Evolutionary conservation across 352 stramenopile genomes (phyloP), one percentile per base, ranked within the genome.

Genomic region (Phytophthora podocarpi): DNA sequence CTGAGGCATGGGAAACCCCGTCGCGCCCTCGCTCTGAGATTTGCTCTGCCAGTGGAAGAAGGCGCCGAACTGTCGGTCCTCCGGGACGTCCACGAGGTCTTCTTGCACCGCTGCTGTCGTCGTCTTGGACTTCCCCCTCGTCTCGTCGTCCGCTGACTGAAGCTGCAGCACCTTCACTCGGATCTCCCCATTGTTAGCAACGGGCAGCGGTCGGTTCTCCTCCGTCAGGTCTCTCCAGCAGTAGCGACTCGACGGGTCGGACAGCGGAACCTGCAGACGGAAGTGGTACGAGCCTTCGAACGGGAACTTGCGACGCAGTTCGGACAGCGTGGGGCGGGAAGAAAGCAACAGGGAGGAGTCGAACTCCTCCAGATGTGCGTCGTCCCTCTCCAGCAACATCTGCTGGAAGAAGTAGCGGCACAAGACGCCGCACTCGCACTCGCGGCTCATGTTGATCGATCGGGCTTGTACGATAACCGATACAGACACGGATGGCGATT

Each of bases 331-430:
- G 8, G 85, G 82, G 18, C 69, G 59, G 12, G 66, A 55, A 1
- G 82, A 91, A n/a, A 96, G 72, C 53, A 95, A 50, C 16, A 94
- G 40, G 11, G 80, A 82, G 1, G 82, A 92, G 43, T 67, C 72
- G 41, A 74, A 74, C 36, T 80, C 72, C 45, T 88, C 78, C n/a
- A 76, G 56, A 11, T 42, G 65, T 11, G 51, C 32, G 30, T 61
- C 58, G 18, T 76, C 70, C 5, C 69, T 75, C 51, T 93, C 84
- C 12, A 73, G 72, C 66, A 87, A 60, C 70, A 81, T 90, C 40
- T 81, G 62, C 68, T 91, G 85, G 75, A 94, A 92, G 55, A 93
- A 93, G 67, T 93, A 93, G 55, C 78, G 82, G 47, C 85, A 93
- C 50, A 93, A 73, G 64, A 93, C 85, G 50, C 70, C 62, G 58